Evolutionary conservation across 2,329 filamentous ascomycete genomes (phyloP), one percentile per base, ranked within the genome.

Genomic region (Colletotrichum magnum): DNA sequence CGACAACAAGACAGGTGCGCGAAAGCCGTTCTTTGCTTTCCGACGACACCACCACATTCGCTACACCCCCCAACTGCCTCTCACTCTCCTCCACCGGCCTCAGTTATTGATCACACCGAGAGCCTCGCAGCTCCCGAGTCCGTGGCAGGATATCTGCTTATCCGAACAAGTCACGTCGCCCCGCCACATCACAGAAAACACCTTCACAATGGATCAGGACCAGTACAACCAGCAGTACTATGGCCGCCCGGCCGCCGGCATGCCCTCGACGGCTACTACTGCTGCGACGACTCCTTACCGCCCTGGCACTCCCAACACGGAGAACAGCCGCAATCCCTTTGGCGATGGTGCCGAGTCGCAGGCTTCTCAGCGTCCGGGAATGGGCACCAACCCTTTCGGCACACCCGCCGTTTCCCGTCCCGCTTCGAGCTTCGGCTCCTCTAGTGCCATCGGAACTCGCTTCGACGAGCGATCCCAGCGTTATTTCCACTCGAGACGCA

Each of bases 401-500:
- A 87, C 82, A 53, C 84, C 83, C 0, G 74, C 77, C 21, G 77
- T 64, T 21, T 87, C 86, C 10, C 81, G 85, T 4, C 85, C 85
- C 2, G 74, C 78, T 1, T 87, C 85, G 6, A 86, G 84, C 73
- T 84, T 83, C 62, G 85, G 79, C 52, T 83, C 84, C 48, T 83
- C 82, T 15, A 84, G 82, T 62, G 81, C 78, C 0, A 66, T 81
- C 39, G 78, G 77, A 16, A 74, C 74, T 21, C 77, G 76, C 18
- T 78, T 80, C 45, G 79, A 83, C 16, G 79, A 82, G 54, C 79
- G 79, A 28, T 73, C 78, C 18, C 82, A 84, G 73, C 83, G 86
- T 61, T 94, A 92, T 81, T 95, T 95, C 77, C 91, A 91, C 79
- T 94, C 92, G 18, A 86, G 92, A 68, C 84, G 92, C 70, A 87